phyloP scores from a whole-genome alignment of 257 asterid genomes.

The Mitragyna speciosa region DNA sequence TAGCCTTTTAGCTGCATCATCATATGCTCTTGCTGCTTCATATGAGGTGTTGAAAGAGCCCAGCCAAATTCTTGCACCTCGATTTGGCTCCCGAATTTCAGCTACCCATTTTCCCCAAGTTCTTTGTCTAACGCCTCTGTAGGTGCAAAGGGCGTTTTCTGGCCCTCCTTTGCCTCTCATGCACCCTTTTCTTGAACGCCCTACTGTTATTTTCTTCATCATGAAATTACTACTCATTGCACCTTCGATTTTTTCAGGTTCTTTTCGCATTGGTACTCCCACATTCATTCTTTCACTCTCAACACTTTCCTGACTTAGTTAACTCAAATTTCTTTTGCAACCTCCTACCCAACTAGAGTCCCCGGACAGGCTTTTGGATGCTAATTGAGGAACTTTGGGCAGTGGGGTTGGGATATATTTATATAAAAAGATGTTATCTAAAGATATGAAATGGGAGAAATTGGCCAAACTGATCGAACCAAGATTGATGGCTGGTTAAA shows the following conservation, averaged over 20 bases:
- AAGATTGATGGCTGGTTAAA: not conserved
- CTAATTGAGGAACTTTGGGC: not conserved
- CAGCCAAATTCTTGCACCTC: slow-evolving; percentile 71
- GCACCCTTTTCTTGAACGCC: slow-evolving; percentile 69
- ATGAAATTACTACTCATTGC: not conserved
- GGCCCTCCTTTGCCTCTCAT: slow-evolving; percentile 92
- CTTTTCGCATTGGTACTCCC: not conserved
- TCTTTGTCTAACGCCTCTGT: slow-evolving; percentile 79
- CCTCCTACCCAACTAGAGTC: no score
- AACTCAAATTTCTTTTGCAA: no score
- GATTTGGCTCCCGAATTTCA: slow-evolving; percentile 77
- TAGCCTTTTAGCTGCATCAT: slow-evolving; percentile 57
- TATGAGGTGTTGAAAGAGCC: slow-evolving; percentile 68
- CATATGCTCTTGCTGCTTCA: slow-evolving; percentile 79
- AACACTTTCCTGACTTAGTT: no score
- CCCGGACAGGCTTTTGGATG: no score
- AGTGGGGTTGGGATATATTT: not conserved
- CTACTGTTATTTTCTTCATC: slow-evolving; percentile 34
- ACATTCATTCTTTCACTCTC: not conserved
- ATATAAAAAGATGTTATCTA: not conserved
- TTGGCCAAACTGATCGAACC: not conserved
- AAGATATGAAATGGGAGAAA: not conserved
- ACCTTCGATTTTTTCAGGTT: not conserved
- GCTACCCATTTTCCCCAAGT: slow-evolving; percentile 91
- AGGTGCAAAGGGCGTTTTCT: slow-evolving; percentile 65